A percentile compares a stretch with the other conserved stretches of the same genome.
Conservation (phyloP, 1,284 basidiomycete species). For the Singerocomus rubriflavus region DNA sequence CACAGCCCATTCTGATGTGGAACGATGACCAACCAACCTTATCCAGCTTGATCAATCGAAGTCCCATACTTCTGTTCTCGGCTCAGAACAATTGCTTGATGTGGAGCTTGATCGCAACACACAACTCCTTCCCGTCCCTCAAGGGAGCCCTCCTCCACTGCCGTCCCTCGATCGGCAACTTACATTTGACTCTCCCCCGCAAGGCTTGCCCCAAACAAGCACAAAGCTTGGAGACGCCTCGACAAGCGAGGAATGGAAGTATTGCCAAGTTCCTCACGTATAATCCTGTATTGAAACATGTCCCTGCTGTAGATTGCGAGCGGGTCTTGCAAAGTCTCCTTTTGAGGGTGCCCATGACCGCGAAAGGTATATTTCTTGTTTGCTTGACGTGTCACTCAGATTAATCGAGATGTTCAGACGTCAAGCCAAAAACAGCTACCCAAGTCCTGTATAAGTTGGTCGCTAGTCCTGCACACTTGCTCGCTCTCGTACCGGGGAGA, state of each 20-base stretch:
- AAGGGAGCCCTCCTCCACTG: constrained; percentile 22
- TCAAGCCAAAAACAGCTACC: constrained; percentile 35
- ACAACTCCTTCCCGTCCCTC: constrained; percentile 42
- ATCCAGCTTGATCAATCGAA: constrained; percentile 59
- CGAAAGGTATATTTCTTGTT: constrained; percentile 43
- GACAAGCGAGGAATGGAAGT: constrained; percentile 25
- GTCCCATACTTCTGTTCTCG: constrained; percentile 44
- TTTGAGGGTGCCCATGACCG: constrained; percentile 57
- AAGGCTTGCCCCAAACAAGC: not conserved
- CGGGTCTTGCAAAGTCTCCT: constrained; percentile 43
- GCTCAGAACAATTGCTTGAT: constrained; percentile 71
- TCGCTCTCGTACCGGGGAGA: constrained; percentile 50
- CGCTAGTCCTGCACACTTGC: constrained; percentile 43
- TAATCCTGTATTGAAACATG: not conserved
- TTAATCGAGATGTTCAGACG: constrained; percentile 32
- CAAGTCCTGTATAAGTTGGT: constrained; percentile 55
- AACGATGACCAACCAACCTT: not conserved
- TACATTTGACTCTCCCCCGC: constrained; percentile 1
- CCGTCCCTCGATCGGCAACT: constrained; percentile 30
- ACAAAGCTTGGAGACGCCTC: not conserved
- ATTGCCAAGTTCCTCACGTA: not conserved
- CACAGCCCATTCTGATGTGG: not conserved
- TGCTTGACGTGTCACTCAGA: not conserved
- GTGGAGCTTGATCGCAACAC: constrained; percentile 66
- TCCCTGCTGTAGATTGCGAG: constrained; percentile 36